phyloP scores from a whole-genome alignment of 169 alveolate species.

The Eimeria necatrix region DNA sequence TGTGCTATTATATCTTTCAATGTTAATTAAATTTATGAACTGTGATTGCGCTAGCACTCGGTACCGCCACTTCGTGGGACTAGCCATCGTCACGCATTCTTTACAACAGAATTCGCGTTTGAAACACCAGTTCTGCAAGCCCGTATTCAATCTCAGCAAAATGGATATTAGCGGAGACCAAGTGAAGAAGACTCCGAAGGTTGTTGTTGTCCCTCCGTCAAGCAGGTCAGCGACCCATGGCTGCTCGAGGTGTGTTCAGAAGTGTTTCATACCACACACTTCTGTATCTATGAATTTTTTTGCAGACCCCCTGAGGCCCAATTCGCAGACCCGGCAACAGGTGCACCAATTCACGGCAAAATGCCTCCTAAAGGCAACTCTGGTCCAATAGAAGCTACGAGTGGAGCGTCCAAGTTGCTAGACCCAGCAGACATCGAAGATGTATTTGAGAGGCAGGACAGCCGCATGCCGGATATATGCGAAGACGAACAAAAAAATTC shows the following conservation, averaged over 20 bases:
- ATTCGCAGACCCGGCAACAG: slow-evolving; percentile 65
- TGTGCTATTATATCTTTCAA: too few relatives aligned
- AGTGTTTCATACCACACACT: not conserved
- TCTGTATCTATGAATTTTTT: not conserved
- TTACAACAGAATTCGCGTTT: too few relatives aligned
- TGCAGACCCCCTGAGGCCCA: slow-evolving; percentile 66
- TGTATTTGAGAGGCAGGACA: slow-evolving; percentile 41
- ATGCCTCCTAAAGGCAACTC: not conserved
- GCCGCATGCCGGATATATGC: slow-evolving; percentile 56
- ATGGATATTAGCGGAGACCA: not conserved
- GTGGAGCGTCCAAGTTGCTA: slow-evolving; percentile 15
- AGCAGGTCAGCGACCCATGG: slow-evolving; percentile 44
- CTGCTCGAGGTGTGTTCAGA: slow-evolving; percentile 17
- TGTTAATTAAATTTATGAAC: too few relatives aligned
- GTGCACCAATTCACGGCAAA: slow-evolving; percentile 69
- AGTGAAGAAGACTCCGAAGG: slow-evolving; percentile 10
- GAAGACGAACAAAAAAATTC: not conserved
- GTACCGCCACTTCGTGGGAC: too few relatives aligned
- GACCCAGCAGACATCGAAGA: slow-evolving; percentile 56
- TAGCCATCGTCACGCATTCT: too few relatives aligned
- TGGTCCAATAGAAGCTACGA: not conserved
- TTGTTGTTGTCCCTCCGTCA: slow-evolving; percentile 60
- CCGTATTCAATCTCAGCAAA: too few relatives aligned
- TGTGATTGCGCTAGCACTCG: too few relatives aligned
- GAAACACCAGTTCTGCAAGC: too few relatives aligned